Evolutionary conservation across 2,329 filamentous ascomycete genomes (phyloP).

Genomic region (Paraphaeosphaeria minitans): DNA sequence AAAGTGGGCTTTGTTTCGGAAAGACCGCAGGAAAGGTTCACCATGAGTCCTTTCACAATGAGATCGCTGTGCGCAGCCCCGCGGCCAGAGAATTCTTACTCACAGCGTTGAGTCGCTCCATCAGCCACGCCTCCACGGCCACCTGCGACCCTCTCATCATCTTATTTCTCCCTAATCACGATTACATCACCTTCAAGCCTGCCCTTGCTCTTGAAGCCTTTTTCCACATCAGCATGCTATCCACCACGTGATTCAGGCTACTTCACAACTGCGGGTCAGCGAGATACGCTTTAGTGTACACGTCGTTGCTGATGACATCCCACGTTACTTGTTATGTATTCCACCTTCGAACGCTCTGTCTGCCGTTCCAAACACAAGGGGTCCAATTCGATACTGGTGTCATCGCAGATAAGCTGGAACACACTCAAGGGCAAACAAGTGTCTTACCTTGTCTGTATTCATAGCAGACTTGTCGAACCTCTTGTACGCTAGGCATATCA

Average conservation of each 20-base stretch:
- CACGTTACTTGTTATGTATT: constrained; percentile 21
- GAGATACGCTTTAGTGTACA: neutral
- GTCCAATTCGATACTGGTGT: constrained; percentile 35
- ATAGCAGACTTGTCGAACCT: constrained; percentile 35
- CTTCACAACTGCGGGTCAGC: constrained; percentile 2
- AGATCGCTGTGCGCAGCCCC: neutral
- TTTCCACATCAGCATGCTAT: constrained; percentile 19
- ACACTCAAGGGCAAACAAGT: neutral
- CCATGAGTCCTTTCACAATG: neutral
- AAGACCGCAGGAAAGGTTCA: neutral
- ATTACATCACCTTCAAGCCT: constrained; percentile 18
- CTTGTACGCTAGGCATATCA: constrained; percentile 29
- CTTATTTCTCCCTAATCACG: constrained; percentile 31
- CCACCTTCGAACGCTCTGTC: constrained; percentile 43
- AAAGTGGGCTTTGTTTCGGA: no score
- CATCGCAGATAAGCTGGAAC: neutral
- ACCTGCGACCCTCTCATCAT: constrained; percentile 31
- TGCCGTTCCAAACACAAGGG: constrained; percentile 44
- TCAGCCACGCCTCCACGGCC: constrained; percentile 38
- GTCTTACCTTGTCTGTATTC: constrained; percentile 37
- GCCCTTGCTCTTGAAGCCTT: constrained; percentile 25
- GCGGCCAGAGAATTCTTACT: neutral
- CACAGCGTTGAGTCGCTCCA: neutral
- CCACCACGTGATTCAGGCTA: neutral
- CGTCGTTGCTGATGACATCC: neutral